Conservation (phyloP, 164 flowering plant genomes). For the Stephania cephalantha region DNA sequence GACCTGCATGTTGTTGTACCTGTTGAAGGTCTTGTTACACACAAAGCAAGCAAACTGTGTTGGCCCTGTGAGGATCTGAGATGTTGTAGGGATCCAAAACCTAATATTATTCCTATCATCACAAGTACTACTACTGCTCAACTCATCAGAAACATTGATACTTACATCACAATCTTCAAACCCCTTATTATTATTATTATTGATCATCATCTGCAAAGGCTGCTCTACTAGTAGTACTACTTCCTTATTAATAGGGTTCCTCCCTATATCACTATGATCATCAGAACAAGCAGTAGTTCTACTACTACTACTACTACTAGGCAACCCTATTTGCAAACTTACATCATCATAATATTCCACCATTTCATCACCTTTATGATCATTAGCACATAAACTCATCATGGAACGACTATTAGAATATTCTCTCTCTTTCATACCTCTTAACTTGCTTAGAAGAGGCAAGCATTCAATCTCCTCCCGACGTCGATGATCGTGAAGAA, state of each 20-base stretch:
- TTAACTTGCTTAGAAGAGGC: slow-evolving; percentile 1
- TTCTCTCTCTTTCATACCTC: slow-evolving; percentile 6
- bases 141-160: not conserved
- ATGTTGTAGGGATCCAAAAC: slow-evolving; percentile 83
- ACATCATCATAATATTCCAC: slow-evolving; percentile 39
- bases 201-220: slow-evolving; percentile 10
- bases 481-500: slow-evolving; percentile 5
- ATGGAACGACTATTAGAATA: too few species aligned
- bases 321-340: slow-evolving; percentile 63
- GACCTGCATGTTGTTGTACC: slow-evolving; percentile 93
- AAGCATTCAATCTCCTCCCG: not conserved
- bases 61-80: slow-evolving; percentile 79
- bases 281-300: slow-evolving; percentile 5
- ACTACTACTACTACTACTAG: slow-evolving; percentile 18
- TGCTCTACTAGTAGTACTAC: not conserved
- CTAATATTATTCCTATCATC: slow-evolving; percentile 21
- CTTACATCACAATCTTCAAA: slow-evolving; percentile 20
- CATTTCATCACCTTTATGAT: slow-evolving; percentile 23
- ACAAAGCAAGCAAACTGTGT: slow-evolving; percentile 72
- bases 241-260: slow-evolving; percentile 1
- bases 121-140: too few species aligned
- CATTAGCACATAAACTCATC: not conserved
- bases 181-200: slow-evolving; percentile 16
- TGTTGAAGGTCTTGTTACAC: slow-evolving; percentile 77
- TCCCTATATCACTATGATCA: slow-evolving; percentile 14